phyloP scores from a whole-genome alignment of 2,329 filamentous ascomycete genomes.

The Penicillium sp. region DNA sequence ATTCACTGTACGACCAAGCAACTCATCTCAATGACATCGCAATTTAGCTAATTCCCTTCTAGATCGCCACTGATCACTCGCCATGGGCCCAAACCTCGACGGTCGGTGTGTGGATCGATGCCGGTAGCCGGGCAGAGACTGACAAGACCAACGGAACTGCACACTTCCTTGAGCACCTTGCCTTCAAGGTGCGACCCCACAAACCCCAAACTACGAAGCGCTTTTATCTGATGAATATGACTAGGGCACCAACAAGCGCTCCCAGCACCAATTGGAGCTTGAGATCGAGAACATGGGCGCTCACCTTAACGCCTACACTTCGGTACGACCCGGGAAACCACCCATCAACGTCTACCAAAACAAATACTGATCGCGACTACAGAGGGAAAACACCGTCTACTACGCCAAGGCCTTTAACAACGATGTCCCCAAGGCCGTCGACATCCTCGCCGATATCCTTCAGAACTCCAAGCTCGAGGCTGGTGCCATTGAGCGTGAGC shows the following conservation, averaged over 20 bases:
- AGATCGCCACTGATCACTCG: slow-evolving; percentile 98
- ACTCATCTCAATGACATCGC: slow-evolving; percentile 20
- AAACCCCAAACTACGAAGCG: neutral
- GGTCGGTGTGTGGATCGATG: slow-evolving; percentile 98
- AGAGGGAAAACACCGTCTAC: slow-evolving; percentile 99
- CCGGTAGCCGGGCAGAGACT: slow-evolving; percentile 95
- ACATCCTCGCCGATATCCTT: slow-evolving; percentile 98
- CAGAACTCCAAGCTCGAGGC: slow-evolving; percentile 98
- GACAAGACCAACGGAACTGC: slow-evolving; percentile 98
- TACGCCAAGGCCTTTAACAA: slow-evolving; percentile 99
- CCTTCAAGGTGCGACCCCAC: slow-evolving; percentile 78
- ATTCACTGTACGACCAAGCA: slow-evolving; percentile 70
- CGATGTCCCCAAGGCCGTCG: slow-evolving; percentile 92
- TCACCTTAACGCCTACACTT: slow-evolving; percentile 98
- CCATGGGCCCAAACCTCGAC: slow-evolving; percentile 98
- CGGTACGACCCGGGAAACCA: slow-evolving; percentile 60
- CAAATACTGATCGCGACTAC: slow-evolving; percentile 29
- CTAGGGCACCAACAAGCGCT: slow-evolving; percentile 84
- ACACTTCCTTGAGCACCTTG: slow-evolving; percentile 99
- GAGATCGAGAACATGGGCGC: slow-evolving; percentile 99
- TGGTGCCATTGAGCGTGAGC: slow-evolving; percentile 90
- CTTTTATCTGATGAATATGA: slow-evolving; percentile 15
- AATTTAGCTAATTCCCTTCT: slow-evolving; percentile 32
- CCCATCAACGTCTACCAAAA: slow-evolving; percentile 14
- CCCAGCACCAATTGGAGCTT: slow-evolving; percentile 95